Base-by-base conservation (phyloP, 345 rosid genomes). In the Arabis hirsuta region DNA sequence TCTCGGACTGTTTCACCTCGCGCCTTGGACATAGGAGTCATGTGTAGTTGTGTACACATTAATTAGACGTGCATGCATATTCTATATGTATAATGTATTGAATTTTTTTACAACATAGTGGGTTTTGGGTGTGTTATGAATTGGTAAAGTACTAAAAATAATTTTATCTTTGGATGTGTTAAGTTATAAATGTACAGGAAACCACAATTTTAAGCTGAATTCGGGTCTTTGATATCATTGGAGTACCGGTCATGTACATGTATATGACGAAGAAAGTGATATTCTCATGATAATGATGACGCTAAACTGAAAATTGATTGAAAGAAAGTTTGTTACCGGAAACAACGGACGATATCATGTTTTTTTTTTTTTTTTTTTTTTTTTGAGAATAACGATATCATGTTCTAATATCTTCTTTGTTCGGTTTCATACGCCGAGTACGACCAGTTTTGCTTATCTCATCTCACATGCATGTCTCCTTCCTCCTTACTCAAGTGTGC, bases 311-410 rank as follows among this genome's bases (percentile, higher is more conserved):
- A 27, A 48, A 52, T 22, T 62, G 47, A 61, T 45, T 3, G 55
- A 62, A 63, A n/a, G 63, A 43, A 72, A 72, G 32, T 63, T 12
- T 63, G 70, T 72, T 72, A 63, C 70, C 63, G 76, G 50, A 72
- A 72, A 55, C 57, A 63, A 55, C 48, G 76, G 76, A 55, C 42
- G 56, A 38, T 34, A 62, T 55, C 70, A 54, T 72, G 47, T 41
- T 71, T 51, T 13, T 54, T 14, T 54, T 14, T 43, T 22, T n/a
- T n/a, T n/a, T n/a, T n/a, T n/a, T 22, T 22, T 22, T 22, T 22
- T 22, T 0, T 22, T 22, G 1, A 22, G 1, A 22, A 22, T 22
- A 22, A 53, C 39, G 55, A 34, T 31, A 60, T 53, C 76, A 52
- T 72, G 45, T 39, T 70, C 58, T 12, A 53, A 26, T 54, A 29